Conservation (phyloP, 2,329 filamentous ascomycete genomes). For the Cordyceps javanica region DNA sequence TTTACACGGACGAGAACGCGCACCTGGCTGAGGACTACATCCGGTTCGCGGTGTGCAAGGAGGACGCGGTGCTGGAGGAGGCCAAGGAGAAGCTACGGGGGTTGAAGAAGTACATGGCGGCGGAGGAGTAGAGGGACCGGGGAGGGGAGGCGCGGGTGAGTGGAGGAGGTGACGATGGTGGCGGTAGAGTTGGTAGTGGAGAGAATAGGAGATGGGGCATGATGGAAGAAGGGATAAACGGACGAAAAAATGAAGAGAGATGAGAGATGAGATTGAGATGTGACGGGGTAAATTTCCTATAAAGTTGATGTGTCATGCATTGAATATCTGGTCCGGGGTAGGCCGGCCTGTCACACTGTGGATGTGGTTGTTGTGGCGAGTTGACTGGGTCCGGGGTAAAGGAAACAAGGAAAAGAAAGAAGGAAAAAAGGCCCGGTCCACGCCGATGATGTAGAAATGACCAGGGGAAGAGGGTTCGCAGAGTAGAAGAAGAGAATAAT, state of each 20-base stretch:
- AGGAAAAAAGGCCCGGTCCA: not conserved
- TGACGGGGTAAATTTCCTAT: not conserved
- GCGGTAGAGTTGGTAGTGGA: too few relatives aligned
- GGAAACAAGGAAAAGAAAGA: too few relatives aligned
- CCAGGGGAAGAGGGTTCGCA: not conserved
- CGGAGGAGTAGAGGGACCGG: constrained; percentile 14
- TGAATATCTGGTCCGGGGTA: not conserved
- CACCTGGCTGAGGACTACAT: constrained; percentile 89
- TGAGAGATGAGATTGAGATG: too few relatives aligned
- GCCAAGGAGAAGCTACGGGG: constrained; percentile 71
- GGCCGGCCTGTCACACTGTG: not conserved
- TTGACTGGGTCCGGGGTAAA: not conserved
- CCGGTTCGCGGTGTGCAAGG: constrained; percentile 93
- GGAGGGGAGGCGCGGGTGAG: too few relatives aligned
- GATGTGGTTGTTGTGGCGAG: not conserved
- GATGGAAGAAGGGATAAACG: too few relatives aligned
- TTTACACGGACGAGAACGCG: constrained; percentile 81
- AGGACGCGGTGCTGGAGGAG: constrained; percentile 74
- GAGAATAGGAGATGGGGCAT: too few relatives aligned
- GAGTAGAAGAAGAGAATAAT: not conserved
- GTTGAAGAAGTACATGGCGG: constrained; percentile 62
- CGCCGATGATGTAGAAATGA: too few relatives aligned
- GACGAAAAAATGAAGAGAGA: too few relatives aligned
- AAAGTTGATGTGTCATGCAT: not conserved
- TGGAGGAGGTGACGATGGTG: too few relatives aligned